Percentiles rank a stretch among this genome's conserved stretches.
These are phyloP conservation scores for Ascochyta lentis DNA, from an alignment of 2,329 filamentous ascomycete species.

Conservation along the genomic window DNA sequence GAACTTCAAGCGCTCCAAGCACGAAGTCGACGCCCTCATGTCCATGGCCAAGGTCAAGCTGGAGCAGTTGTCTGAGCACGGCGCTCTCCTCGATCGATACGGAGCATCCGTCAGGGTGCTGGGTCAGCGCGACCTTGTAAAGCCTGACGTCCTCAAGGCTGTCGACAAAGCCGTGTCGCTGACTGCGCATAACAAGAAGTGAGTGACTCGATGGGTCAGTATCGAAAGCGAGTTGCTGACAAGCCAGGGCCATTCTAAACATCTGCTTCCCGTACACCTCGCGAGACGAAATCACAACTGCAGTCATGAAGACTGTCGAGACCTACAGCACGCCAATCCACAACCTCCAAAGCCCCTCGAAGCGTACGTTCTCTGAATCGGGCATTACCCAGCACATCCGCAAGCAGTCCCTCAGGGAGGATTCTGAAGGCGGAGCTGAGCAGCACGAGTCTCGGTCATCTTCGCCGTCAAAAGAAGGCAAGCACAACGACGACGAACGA, in stretches of 20 bases:
- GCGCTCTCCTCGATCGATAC: constrained; percentile 90
- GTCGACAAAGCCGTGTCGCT: constrained; percentile 85
- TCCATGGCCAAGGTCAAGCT: constrained; percentile 96
- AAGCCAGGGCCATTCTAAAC: constrained; percentile 71
- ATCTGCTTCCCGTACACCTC: constrained; percentile 99
- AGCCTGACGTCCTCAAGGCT: constrained; percentile 84
- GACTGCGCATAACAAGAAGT: constrained; percentile 87
- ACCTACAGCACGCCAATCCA: constrained; percentile 78
- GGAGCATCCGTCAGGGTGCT: constrained; percentile 86
- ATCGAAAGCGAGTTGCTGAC: constrained; percentile 10
- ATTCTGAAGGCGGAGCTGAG: constrained; percentile 41
- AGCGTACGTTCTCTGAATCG: constrained; percentile 82
- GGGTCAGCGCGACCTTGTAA: constrained; percentile 82
- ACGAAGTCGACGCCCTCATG: constrained; percentile 97
- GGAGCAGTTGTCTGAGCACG: constrained; percentile 88
- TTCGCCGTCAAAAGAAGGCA: constrained; percentile 47
- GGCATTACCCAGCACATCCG: constrained; percentile 87
- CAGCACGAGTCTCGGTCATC: constrained; percentile 39
- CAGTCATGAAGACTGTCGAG: constrained; percentile 84
- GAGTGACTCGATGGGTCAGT: constrained; percentile 24
- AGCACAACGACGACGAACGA: constrained; percentile 32
- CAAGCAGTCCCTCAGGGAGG: constrained; percentile 52
- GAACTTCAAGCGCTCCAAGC: constrained; percentile 96
- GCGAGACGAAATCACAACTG: constrained; percentile 90
- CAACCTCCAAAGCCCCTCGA: constrained; percentile 58